Conservation (phyloP, 805 yeast genomes). For the Candida incommunis region DNA sequence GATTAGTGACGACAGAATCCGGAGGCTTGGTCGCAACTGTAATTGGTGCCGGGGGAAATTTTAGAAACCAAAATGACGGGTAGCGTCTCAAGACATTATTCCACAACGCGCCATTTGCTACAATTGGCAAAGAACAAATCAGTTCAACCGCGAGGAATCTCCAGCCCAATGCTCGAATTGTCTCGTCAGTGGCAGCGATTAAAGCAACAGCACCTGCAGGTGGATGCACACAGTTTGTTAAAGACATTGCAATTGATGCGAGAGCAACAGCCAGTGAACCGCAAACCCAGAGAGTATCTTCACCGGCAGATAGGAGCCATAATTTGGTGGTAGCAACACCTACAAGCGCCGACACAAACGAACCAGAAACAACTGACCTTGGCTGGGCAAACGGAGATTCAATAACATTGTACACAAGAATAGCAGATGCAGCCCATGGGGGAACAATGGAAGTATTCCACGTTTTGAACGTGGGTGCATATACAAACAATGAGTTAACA, state of each 20-base stretch:
- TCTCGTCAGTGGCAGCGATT: conserved; percentile 35
- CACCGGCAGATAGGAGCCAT: conserved; percentile 33
- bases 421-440: conserved; percentile 44
- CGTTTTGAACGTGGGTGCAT: conserved; percentile 13
- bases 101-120: conserved; percentile 35
- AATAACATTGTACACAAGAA: conserved; percentile 41
- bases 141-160: conserved; percentile 46
- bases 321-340: conserved; percentile 43
- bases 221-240: conserved; percentile 48
- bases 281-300: conserved; percentile 37
- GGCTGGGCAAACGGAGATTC: conserved; percentile 54
- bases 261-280: conserved; percentile 46
- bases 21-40: not conserved
- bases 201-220: conserved; percentile 63
- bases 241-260: conserved; percentile 38
- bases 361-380: conserved; percentile 42
- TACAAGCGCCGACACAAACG: conserved; percentile 35
- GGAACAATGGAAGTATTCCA: conserved; percentile 19
- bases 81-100: conserved; percentile 40
- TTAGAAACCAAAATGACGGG: conserved; percentile 39
- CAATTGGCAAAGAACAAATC: conserved; percentile 32
- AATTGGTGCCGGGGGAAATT: conserved; percentile 24
- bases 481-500: conserved; percentile 12
- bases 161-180: conserved; percentile 42
- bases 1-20: not conserved